phyloP scores from a whole-genome alignment of 1,139 yeast genomes.

The Kurtzmaniella quercitrusa region DNA sequence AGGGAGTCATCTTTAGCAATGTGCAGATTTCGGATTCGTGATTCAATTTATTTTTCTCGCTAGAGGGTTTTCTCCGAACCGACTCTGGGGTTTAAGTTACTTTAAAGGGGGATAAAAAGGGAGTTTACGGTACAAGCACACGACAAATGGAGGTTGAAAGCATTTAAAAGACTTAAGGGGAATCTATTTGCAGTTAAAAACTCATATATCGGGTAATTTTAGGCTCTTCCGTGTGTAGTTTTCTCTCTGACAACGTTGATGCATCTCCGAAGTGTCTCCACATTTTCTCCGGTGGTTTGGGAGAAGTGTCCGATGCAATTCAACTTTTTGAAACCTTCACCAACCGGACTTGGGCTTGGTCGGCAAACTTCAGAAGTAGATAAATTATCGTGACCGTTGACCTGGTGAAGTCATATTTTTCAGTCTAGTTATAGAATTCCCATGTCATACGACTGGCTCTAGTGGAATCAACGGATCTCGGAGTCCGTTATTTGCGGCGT shows the following conservation, averaged over 20 bases:
- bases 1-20: constrained; percentile 1
- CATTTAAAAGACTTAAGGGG: too few species aligned
- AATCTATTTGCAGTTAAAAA: too few species aligned
- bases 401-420: too few species aligned
- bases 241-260: neutral
- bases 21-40: neutral
- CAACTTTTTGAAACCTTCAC: too few species aligned
- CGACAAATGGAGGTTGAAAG: neutral
- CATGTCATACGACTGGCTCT: neutral
- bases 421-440: too few species aligned
- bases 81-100: neutral
- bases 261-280: neutral
- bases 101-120: too few species aligned
- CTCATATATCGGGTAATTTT: too few species aligned
- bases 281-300: too few species aligned
- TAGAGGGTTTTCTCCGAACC: neutral
- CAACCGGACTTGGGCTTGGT: too few species aligned
- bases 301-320: too few species aligned
- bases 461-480: neutral
- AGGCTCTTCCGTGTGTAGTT: neutral
- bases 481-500: neutral
- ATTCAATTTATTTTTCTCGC: neutral
- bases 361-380: too few species aligned
- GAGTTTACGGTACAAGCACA: neutral
- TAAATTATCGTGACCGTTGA: too few species aligned